Conservation (phyloP, 441 rosid genomes). For the Jatropha podagrica region DNA sequence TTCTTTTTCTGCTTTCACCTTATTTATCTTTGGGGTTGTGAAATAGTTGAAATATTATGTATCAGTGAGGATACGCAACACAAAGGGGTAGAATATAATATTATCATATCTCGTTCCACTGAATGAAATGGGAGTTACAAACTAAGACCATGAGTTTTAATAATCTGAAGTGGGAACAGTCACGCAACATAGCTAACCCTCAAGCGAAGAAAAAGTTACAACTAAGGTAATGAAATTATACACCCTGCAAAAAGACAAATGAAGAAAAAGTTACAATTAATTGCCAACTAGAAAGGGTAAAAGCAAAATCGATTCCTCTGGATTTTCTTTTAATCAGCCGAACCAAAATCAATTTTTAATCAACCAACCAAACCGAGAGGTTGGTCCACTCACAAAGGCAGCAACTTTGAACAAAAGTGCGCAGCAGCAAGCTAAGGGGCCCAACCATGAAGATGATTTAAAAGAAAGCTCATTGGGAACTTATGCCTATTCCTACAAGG, state of each 20-base stretch:
- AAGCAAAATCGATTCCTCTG: neutral
- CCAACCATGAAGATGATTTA: neutral
- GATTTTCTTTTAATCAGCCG: too few relatives aligned
- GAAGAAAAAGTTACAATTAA: neutral
- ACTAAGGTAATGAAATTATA: neutral
- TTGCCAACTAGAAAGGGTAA: constrained; percentile 25
- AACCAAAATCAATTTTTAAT: neutral
- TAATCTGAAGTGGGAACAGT: neutral
- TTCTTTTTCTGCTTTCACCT: neutral
- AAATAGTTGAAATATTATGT: too few relatives aligned
- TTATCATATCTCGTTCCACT: neutral
- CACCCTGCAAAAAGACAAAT: constrained; percentile 18
- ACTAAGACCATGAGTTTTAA: neutral
- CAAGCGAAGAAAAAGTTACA: neutral
- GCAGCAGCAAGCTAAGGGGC: neutral
- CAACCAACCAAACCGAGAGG: neutral
- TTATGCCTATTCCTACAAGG: neutral
- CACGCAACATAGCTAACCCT: neutral
- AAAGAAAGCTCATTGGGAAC: constrained; percentile 8
- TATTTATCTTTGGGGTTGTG: neutral
- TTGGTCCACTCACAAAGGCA: neutral
- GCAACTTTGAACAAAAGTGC: constrained; percentile 12
- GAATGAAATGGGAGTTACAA: neutral
- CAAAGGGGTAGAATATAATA: too few relatives aligned
- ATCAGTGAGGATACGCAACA: neutral